These are phyloP conservation scores for Phaseolus lunatus DNA, from an alignment of 306 rosid genomes.

Conservation along the genomic window DNA sequence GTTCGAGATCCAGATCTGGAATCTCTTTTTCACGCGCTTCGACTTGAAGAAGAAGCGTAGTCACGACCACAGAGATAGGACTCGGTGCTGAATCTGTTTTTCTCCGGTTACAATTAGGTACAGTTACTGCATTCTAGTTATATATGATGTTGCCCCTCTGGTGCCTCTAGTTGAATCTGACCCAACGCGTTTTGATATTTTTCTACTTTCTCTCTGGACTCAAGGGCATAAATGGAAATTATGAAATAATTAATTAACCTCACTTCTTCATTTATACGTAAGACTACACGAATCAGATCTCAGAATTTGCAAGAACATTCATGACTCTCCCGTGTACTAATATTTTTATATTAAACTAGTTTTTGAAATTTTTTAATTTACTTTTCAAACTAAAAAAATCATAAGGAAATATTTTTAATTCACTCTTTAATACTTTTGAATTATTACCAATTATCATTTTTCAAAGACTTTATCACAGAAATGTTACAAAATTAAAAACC, in stretches of 20 bases:
- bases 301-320: neutral
- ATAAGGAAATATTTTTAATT: too few relatives aligned
- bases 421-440: too few relatives aligned
- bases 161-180: slow-evolving; percentile 17
- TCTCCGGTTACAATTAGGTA: slow-evolving; percentile 45
- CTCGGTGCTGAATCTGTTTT: slow-evolving; percentile 1
- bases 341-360: too few relatives aligned
- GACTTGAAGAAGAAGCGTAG: slow-evolving; percentile 17
- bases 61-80: neutral
- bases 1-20: slow-evolving; percentile 48
- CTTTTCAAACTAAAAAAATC: too few relatives aligned
- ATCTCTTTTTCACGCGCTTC: slow-evolving; percentile 24
- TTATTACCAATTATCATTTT: too few relatives aligned
- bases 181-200: slow-evolving; percentile 40
- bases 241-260: neutral
- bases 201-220: neutral
- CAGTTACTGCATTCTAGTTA: slow-evolving; percentile 36
- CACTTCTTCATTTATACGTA: neutral
- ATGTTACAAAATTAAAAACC: too few relatives aligned
- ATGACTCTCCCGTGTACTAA: neutral
- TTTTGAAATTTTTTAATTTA: too few relatives aligned
- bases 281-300: slow-evolving; percentile 26
- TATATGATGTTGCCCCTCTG: neutral
- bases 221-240: slow-evolving; percentile 37
- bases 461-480: too few relatives aligned